Base-by-base conservation (phyloP, 2,329 filamentous ascomycete genomes). In the Arthrobotrys pseudoclavata region DNA sequence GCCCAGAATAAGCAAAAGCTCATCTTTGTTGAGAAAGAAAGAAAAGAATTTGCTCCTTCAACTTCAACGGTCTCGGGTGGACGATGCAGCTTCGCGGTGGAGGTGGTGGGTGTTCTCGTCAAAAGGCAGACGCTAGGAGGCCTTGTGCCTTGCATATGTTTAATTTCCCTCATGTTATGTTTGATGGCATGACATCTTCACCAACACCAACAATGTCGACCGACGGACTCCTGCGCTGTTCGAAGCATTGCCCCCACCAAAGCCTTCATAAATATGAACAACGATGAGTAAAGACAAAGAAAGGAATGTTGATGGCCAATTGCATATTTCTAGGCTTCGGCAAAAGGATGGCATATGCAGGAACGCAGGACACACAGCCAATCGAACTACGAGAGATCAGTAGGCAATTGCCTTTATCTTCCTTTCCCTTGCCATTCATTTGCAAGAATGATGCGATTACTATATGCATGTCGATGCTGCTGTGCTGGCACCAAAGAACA, bases 401-500 rank as follows among this genome's bases (percentile, higher is more conserved):
- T 47, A 50, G 15, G 13, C 9, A 69, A 76, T 76, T 18, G 60
- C 52, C 66, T 42, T 63, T 60, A 34, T 26, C 24, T 57, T 52
- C 31, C 57, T 40, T 34, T 64, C 50, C 60, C 50, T 57, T 55
- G 50, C 61, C 29, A 22, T 66, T 45, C 50, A 24, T 55, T 42
- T 69, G 72, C 72, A 61, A 62, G 26, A 67, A 76, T 57, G 60
- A 55, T 76, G 48, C 60, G 64, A 69, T 69, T 66, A 37, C 47
- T 45, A 2, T 26, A 29, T 57, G 52, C 29, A 31, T 22, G 47
- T 13, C 15, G 64, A 61, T 60, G 72, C 66, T 76, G 71, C 64
- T 76, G 72, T 62, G 72, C 66, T 76, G 72, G 72, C 72, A 76
- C 72, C 72, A 70, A 45, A 66, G 55, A 50, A 50, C 47, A 60